Evolutionary conservation across 2,329 filamentous ascomycete genomes (phyloP), one percentile per base, ranked within the genome.

Genomic region (Lachnellula arida): DNA sequence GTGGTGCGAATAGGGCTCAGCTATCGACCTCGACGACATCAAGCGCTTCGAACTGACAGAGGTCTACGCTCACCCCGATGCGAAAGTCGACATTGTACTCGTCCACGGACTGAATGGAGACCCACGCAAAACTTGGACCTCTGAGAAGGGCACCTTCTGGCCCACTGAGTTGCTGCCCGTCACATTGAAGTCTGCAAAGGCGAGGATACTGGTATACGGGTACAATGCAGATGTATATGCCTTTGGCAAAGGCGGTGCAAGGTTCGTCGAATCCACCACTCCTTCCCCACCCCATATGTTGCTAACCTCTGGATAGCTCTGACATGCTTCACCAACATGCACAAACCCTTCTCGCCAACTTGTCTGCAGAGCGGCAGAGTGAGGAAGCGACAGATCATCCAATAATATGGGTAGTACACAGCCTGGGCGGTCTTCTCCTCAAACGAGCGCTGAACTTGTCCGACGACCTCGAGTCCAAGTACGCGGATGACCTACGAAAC

Each of bases 401-500:
- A 5, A 88, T 92, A 63, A 85, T 92, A 58, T 92, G 87, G 76
- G 81, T 91, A 37, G 86, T 81, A 50, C 88, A 91, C 70, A 88
- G 86, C 51, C 75, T 91, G 2, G 88, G 88, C 4, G 88, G 88
- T 6, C 81, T 91, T 57, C 74, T 91, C 2, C 79, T 87, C 51
- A 91, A 91, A 70, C 77, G 85, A 47, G 84, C 86, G 1, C 73
- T 91, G 48, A 77, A 88, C 49, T 84, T 87, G 67, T 87, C 85
- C 46, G 80, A 81, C 61, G 85, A 84, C 63, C 68, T 88, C 12
- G 77, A 75, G 7, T 78, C 77, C 42, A 77, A 80, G 54, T 78
- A 82, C 62, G 80, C 84, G 39, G 81, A 88, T 58, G 79, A 87
- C 54, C 78, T 84, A 37, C 80, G 86, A 19, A 86, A 85, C 11